These are phyloP conservation scores for Ceraceosorus guamensis DNA, from an alignment of 1,284 basidiomycete species.

Conservation along the genomic window DNA sequence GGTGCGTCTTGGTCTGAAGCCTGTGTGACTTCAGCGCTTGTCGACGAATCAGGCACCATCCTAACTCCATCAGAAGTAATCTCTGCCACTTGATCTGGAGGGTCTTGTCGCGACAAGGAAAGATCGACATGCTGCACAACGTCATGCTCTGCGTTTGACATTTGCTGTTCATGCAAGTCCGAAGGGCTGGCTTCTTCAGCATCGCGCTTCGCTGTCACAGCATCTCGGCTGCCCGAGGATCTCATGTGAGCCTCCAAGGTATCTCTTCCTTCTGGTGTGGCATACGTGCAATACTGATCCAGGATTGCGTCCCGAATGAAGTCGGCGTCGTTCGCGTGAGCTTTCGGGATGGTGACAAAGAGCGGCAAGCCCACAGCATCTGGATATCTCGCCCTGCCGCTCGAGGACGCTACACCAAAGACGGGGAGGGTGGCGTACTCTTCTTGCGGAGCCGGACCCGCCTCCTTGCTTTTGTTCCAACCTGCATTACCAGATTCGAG, in stretches of 20 bases:
- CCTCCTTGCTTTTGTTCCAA: neutral
- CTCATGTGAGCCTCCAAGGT: neutral
- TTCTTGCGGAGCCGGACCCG: conserved; percentile 2
- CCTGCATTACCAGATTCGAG: neutral
- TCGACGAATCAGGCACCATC: too few relatives aligned
- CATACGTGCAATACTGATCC: conserved; percentile 23
- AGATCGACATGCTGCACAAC: too few relatives aligned
- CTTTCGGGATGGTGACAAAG: conserved; percentile 34
- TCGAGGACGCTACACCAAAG: conserved; percentile 15
- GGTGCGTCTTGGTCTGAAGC: too few relatives aligned
- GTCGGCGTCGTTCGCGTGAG: conserved; percentile 20
- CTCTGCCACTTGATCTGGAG: too few relatives aligned
- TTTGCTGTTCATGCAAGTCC: too few relatives aligned
- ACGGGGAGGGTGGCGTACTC: conserved; percentile 37
- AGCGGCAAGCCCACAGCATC: conserved; percentile 38
- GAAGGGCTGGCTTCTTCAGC: too few relatives aligned
- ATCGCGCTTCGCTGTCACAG: too few relatives aligned
- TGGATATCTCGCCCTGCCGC: conserved; percentile 4
- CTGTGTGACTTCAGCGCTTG: too few relatives aligned
- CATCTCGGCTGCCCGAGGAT: too few relatives aligned
- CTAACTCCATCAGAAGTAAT: too few relatives aligned
- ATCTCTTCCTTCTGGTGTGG: conserved; percentile 9
- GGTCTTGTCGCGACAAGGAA: too few relatives aligned
- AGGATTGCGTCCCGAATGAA: conserved; percentile 22
- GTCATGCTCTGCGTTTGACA: too few relatives aligned